These are phyloP conservation scores for Polychaeton citri DNA, from an alignment of 2,329 filamentous ascomycete species.

Conservation along the genomic window DNA sequence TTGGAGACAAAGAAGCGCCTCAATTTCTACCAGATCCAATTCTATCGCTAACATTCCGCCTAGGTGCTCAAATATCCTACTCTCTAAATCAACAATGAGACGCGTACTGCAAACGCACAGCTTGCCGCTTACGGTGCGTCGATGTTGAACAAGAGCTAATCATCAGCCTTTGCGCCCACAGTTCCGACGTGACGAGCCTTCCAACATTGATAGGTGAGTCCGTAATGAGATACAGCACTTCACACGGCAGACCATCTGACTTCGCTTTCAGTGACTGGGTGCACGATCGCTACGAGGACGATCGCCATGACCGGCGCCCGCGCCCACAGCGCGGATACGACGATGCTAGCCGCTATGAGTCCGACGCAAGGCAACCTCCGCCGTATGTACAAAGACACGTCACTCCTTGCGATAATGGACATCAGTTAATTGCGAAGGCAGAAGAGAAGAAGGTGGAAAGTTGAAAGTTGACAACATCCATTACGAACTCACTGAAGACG, in stretches of 20 bases:
- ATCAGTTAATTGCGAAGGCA: too few relatives aligned
- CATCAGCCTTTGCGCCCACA: constrained; percentile 11
- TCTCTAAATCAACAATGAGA: too few relatives aligned
- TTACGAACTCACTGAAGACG: constrained; percentile 77
- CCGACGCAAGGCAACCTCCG: background rate
- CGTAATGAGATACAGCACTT: constrained; percentile 7
- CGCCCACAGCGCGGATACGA: constrained; percentile 1
- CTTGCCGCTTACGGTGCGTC: too few relatives aligned
- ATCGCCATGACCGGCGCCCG: constrained; percentile 8
- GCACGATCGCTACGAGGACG: constrained; percentile 37
- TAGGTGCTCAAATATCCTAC: too few relatives aligned
- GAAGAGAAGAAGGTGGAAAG: constrained; percentile 29
- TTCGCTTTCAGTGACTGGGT: constrained; percentile 63
- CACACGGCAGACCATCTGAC: constrained; percentile 8
- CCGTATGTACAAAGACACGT: too few relatives aligned
- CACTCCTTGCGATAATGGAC: too few relatives aligned
- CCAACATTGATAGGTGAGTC: constrained; percentile 54
- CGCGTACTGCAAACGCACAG: too few relatives aligned
- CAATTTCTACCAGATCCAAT: too few relatives aligned
- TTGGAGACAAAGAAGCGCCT: too few relatives aligned
- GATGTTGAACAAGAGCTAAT: too few relatives aligned
- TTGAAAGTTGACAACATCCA: constrained; percentile 81
- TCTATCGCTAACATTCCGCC: too few relatives aligned
- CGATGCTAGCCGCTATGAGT: constrained; percentile 11
- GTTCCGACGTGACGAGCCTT: constrained; percentile 18